Evolutionary conservation across 345 rosid species (phyloP).

Genomic region (Clarkia xantiana): DNA sequence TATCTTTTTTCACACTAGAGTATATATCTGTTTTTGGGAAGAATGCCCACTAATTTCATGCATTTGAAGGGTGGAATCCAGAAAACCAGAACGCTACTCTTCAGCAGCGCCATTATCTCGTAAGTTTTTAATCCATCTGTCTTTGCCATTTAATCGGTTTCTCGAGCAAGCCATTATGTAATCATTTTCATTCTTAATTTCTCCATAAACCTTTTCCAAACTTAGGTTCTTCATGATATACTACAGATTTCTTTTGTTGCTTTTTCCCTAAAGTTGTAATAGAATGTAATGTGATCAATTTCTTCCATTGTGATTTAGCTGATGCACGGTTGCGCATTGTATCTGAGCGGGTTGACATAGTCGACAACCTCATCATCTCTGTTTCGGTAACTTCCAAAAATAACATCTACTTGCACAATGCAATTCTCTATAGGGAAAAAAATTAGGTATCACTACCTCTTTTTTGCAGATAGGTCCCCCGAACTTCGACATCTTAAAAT

Average conservation of each 20-base stretch:
- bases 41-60: conserved; percentile 12
- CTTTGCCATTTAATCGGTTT: too few relatives aligned
- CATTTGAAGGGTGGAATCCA: conserved; percentile 72
- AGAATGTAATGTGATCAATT: neutral
- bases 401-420: conserved; percentile 6
- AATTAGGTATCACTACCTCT: conserved; percentile 14
- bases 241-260: too few relatives aligned
- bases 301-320: conserved; percentile 30
- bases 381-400: conserved; percentile 39
- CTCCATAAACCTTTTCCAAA: too few relatives aligned
- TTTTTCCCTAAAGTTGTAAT: too few relatives aligned
- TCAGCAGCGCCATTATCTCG: conserved; percentile 94
- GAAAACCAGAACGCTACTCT: conserved; percentile 94
- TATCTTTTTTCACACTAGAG: neutral
- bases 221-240: too few relatives aligned
- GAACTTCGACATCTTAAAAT: conserved; percentile 48
- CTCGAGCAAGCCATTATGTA: too few relatives aligned
- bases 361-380: conserved; percentile 75
- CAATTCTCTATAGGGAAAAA: conserved; percentile 1
- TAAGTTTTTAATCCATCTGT: conserved; percentile 18
- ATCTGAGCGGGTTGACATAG: conserved; percentile 74
- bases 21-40: neutral
- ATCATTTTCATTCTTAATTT: neutral
- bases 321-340: conserved; percentile 88
- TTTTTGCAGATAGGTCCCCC: conserved; percentile 93